phyloP scores from a whole-genome alignment of 179 eudicot species.

The Silene coronaria region DNA sequence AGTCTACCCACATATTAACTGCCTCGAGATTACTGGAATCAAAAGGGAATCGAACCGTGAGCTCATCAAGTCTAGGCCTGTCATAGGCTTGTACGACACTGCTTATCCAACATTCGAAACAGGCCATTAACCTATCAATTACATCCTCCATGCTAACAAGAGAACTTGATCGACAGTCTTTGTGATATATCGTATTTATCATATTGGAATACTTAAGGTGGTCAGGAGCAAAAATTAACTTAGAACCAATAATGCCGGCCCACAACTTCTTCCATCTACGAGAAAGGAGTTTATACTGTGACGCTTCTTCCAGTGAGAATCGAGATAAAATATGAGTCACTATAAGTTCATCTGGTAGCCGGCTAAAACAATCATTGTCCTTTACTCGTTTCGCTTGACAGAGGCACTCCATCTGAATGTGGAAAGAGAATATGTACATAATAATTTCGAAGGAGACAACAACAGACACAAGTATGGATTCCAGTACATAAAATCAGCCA shows the following conservation, averaged over 20 bases:
- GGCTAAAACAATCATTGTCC: slow-evolving; percentile 1
- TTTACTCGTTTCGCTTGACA: no score
- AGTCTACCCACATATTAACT: slow-evolving; percentile 10
- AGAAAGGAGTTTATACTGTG: neutral
- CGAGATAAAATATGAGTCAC: slow-evolving; percentile 11
- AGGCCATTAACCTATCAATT: neutral
- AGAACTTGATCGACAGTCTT: no score
- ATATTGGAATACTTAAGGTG: neutral
- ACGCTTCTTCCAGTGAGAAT: neutral
- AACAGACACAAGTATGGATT: no score
- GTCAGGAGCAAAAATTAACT: neutral
- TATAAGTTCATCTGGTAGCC: slow-evolving; percentile 14
- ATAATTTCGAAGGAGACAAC: no score
- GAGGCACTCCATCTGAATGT: no score
- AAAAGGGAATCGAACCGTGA: slow-evolving; percentile 9
- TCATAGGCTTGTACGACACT: neutral
- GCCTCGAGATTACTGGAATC: neutral
- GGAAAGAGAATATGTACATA: no score
- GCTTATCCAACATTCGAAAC: neutral
- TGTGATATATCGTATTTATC: no score
- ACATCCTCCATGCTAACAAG: neutral
- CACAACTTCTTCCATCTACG: slow-evolving; percentile 15
- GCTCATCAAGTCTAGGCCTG: slow-evolving; percentile 11
- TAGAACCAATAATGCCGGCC: neutral
- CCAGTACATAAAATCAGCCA: no score